These are phyloP conservation scores for Pseudocercospora pini-densiflorae DNA, from an alignment of 2,329 filamentous ascomycete genomes.

Conservation along the genomic window DNA sequence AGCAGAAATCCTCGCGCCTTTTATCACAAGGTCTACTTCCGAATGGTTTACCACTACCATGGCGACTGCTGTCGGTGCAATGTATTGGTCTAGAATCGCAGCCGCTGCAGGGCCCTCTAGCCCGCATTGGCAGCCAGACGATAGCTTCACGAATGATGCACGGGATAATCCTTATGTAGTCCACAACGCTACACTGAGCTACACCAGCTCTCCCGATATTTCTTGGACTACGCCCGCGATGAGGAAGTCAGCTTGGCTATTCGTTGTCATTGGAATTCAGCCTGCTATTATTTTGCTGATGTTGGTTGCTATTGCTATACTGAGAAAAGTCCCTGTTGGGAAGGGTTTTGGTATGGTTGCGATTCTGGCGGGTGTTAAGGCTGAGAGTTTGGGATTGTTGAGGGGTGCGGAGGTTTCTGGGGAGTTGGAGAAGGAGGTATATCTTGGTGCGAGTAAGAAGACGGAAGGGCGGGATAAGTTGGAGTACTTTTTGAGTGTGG, in stretches of 20 bases:
- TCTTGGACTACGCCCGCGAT: not conserved
- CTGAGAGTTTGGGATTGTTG: not conserved
- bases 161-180: not conserved
- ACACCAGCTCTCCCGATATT: not conserved
- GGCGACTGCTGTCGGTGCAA: not conserved
- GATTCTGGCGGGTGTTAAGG: constrained; percentile 5
- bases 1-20: not conserved
- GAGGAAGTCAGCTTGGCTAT: not conserved
- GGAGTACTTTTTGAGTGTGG: not conserved
- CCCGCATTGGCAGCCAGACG: not conserved
- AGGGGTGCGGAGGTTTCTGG: constrained; percentile 2
- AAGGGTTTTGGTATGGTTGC: constrained; percentile 1
- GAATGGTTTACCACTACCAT: not conserved
- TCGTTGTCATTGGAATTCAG: not conserved
- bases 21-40: not conserved
- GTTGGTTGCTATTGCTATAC: not conserved
- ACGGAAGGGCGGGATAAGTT: not conserved
- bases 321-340: constrained; percentile 1
- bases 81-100: not conserved
- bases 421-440: not conserved
- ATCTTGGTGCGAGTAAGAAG: not conserved
- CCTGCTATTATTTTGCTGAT: not conserved
- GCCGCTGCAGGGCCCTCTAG: not conserved
- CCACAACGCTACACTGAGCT: not conserved
- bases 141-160: not conserved